Evolutionary conservation across 495 filamentous ascomycete genomes (phyloP).

Genomic region (Paragyromitra xinjiangensis): DNA sequence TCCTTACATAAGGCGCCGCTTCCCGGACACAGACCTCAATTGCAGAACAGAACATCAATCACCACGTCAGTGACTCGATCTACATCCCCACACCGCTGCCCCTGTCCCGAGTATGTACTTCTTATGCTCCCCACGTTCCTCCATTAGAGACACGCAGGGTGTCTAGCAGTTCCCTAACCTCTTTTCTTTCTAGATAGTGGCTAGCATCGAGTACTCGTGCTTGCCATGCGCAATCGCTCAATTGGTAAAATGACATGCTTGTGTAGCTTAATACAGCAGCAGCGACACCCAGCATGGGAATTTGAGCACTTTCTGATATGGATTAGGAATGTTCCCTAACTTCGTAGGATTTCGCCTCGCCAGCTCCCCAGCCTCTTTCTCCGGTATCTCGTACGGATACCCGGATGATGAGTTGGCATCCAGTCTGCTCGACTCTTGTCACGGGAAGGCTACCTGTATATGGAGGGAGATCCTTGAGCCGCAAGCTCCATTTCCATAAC

Average conservation of each 20-base stretch:
- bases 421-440: conserved; percentile 34
- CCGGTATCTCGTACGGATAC: conserved; percentile 16
- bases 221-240: conserved; percentile 4
- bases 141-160: conserved; percentile 2
- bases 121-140: conserved; percentile 21
- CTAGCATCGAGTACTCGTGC: conserved; percentile 8
- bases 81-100: conserved; percentile 44
- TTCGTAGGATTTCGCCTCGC: conserved; percentile 6
- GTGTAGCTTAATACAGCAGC: conserved; percentile 4
- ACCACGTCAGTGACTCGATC: conserved; percentile 54
- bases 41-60: conserved; percentile 21
- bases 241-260: conserved; percentile 20
- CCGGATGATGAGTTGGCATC: conserved; percentile 48
- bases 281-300: conserved; percentile 25
- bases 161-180: conserved; percentile 16
- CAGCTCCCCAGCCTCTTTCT: conserved; percentile 14
- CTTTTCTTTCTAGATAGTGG: neutral
- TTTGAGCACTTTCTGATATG: conserved; percentile 34
- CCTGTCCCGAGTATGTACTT: conserved; percentile 29
- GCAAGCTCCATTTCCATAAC: conserved; percentile 26
- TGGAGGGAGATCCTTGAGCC: conserved; percentile 45
- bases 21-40: conserved; percentile 41
- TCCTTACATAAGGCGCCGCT: conserved; percentile 40
- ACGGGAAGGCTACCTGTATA: conserved; percentile 41
- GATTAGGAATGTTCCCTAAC: conserved; percentile 22